phyloP scores from a whole-genome alignment of 2,329 filamentous ascomycete species.

The Aureobasidium leucospermi region DNA sequence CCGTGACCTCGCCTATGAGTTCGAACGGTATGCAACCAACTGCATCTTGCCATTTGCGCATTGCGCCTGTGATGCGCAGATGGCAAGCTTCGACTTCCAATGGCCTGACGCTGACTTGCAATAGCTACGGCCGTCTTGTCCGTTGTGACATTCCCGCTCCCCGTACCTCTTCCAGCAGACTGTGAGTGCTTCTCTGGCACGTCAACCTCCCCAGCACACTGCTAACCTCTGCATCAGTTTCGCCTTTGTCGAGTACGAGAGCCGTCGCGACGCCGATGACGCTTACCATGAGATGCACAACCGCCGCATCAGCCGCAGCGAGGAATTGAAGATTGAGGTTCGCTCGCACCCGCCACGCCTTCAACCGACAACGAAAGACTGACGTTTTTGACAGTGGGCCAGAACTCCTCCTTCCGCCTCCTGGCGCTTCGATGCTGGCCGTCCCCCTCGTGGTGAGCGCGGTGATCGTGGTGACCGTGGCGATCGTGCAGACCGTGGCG shows the following conservation, averaged over 20 bases:
- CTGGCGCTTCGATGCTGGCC: conserved; percentile 92
- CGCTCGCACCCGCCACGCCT: conserved; percentile 21
- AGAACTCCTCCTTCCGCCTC: conserved; percentile 95
- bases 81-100: neutral
- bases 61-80: neutral
- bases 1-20: conserved; percentile 99
- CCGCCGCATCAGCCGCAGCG: conserved; percentile 93
- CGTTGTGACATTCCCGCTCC: conserved; percentile 97
- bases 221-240: conserved; percentile 51
- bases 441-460: neutral
- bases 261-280: conserved; percentile 94
- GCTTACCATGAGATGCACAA: conserved; percentile 99
- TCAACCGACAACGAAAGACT: neutral
- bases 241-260: conserved; percentile 98
- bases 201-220: neutral
- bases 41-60: neutral
- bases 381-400: conserved; percentile 65
- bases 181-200: conserved; percentile 57
- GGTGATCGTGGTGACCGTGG: neutral
- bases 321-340: conserved; percentile 96
- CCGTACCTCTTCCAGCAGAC: conserved; percentile 82
- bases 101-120: conserved; percentile 18
- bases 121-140: conserved; percentile 91
- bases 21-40: conserved; percentile 90
- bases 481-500: conserved; percentile 2